A percentile compares a stretch with the other conserved stretches of the same genome.
phyloP scores from a whole-genome alignment of 371 early-diverging fungal species.

The Mucor irregularis region DNA sequence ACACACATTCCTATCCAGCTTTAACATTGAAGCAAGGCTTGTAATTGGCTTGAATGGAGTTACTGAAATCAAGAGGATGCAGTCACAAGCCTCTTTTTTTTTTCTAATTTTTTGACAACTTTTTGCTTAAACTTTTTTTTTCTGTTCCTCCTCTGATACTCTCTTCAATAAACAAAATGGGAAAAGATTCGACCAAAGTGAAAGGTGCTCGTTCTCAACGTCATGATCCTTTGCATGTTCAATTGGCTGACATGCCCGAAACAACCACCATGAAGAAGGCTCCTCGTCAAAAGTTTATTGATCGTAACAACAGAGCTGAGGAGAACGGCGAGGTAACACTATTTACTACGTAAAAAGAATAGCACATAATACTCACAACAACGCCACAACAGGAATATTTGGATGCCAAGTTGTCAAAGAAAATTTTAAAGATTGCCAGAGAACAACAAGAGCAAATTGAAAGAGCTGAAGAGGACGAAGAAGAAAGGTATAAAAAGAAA shows the following conservation, averaged over 20 bases:
- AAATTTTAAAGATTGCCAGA: constrained; percentile 82
- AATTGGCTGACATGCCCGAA: constrained; percentile 64
- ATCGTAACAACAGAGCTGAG: constrained; percentile 58
- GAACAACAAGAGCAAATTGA: constrained; percentile 92
- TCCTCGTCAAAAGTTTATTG: constrained; percentile 65
- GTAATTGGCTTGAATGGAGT: too few species aligned
- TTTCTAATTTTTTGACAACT: neutral
- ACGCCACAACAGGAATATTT: constrained; percentile 68
- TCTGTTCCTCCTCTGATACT: neutral
- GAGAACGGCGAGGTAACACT: constrained; percentile 40
- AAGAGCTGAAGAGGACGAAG: constrained; percentile 30
- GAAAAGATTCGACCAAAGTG: constrained; percentile 33
- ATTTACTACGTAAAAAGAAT: neutral
- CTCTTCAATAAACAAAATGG: constrained; percentile 21
- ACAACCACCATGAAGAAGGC: constrained; percentile 38
- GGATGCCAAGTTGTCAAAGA: constrained; percentile 87
- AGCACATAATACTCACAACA: neutral
- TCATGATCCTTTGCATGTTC: constrained; percentile 80
- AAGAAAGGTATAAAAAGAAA: constrained; percentile 24
- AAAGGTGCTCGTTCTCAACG: constrained; percentile 44
- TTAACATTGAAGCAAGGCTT: too few species aligned
- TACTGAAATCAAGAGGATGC: neutral
- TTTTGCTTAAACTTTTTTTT: constrained; percentile 2
- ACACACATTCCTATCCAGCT: too few species aligned
- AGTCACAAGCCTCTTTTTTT: constrained; percentile 5